Base-by-base conservation (phyloP, 108 stramenopile genomes). In the Asterionellopsis glacialis region DNA sequence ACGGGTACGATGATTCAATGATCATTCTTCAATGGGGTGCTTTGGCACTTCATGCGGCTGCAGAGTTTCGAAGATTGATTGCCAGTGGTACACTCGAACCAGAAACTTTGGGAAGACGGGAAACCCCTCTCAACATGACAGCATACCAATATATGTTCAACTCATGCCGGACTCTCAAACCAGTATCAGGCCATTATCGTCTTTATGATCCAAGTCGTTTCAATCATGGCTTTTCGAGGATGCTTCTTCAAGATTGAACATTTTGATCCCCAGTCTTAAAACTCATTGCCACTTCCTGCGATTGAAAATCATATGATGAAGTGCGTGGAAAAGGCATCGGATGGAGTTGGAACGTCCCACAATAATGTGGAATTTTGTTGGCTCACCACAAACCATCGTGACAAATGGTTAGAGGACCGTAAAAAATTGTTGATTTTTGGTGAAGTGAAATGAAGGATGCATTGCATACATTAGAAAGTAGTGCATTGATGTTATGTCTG, bases 141-240 rank as follows among this genome's bases (percentile, higher is more conserved):
- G 75, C 69, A 10, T 84, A 72, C 76, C 84, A 84, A 56, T 87
- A 87, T 70, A 72, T 85, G 80, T 82, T 87, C 61, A 59, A 87
- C 45, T 64, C 86, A 19, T 84, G 81, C 56, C 76, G 86, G 0
- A 64, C 84, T 42, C 86, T 83, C 14, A 43, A 42, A 40, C 27
- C 26, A 16, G 69, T 64, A 11, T 70, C 72, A 41, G 86, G 84
- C 51, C 15, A 55, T 0, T 78, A 79, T 58, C 63, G 64, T 12
- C 61, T 87, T 18, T 83, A 84, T 49, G 77, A 83, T 58, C 77
- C 83, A 5, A 70, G 54, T 14, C 23, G 39, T 6, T 33, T 66
- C 57, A 77, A 58, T 21, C 86, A 87, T 61, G 54, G 60, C 73
- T 18, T 55, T 73, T 21, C 75, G 51, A 50, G 83, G 82, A 2